Evolutionary conservation across 192 early-diverging fungal genomes (phyloP), one percentile per base, ranked within the genome.

Genomic region (Linnemannia zychae): DNA sequence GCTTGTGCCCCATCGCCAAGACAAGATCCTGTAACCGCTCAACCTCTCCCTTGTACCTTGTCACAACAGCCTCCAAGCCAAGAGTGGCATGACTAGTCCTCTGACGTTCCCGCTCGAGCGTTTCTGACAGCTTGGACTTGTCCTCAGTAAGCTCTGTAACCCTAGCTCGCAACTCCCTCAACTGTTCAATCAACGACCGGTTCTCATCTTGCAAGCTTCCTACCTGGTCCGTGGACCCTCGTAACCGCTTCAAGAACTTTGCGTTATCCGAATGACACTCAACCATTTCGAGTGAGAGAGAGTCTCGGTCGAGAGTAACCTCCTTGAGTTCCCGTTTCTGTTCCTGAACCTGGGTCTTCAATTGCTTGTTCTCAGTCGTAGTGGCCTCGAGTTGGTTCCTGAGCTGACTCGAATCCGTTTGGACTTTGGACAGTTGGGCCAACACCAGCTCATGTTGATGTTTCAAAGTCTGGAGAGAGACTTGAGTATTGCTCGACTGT

Each of bases 171-270:
- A 78, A 31, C 18, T 77, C 81, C 2, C 75, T 49, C 12, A 84
- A 38, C 46, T 84, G 81, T 31, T 84, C 81, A 60, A 84, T 84
- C 71, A 84, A 52, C 16, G 74, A 48, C 16, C 81, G 81, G 46
- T 84, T 84, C 46, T 84, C 81, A 17, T 74, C 71, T 67, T 84
- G 81, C 33, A 84, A 34, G 52, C 53, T 28, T 22, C 78, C 81
- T 0, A 78, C 72, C 37, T 78, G 73, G 47, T 78, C 75, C 1
- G 65, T 75, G 9, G 75, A 77, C 4, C 60, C 65, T 20, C 67
- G 34, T 16, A 84, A 37, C n/a, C 81, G 76, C 34, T 78, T 84
- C 67, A 78, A 24, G 34, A 78, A 78, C 33, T 75, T 77, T 9
- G 81, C 75, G 24, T 84, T 77, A 38, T 84, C 81, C 15, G 76